phyloP scores from a whole-genome alignment of 495 filamentous ascomycete species.

The Cercophora newfieldiana region DNA sequence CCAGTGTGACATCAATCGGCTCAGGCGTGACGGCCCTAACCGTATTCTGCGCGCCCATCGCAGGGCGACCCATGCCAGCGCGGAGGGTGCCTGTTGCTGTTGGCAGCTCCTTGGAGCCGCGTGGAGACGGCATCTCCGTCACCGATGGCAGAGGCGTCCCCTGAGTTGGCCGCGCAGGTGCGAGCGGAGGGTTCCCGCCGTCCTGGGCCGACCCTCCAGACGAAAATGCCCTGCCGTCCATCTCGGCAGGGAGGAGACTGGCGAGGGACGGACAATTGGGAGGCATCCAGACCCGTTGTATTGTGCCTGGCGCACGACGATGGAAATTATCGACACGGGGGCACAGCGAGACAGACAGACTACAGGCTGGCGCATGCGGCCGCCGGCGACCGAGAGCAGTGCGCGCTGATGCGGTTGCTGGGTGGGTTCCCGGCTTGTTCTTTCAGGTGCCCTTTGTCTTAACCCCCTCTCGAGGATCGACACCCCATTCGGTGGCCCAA shows the following conservation, averaged over 20 bases:
- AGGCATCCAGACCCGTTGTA: constrained; percentile 8
- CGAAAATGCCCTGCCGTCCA: constrained; percentile 25
- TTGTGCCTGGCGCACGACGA: not conserved
- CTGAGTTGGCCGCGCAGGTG: constrained; percentile 27
- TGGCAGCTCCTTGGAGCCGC: constrained; percentile 25
- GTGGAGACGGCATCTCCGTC: constrained; percentile 26
- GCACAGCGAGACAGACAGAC: not conserved
- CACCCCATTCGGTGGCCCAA: not conserved
- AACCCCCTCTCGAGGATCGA: not conserved
- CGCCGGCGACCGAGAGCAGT: not conserved
- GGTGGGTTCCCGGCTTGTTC: not conserved
- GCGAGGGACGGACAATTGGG: constrained; percentile 18
- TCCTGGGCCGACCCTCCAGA: not conserved
- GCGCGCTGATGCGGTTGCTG: not conserved
- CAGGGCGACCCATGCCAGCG: constrained; percentile 25
- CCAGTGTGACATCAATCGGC: constrained; percentile 34
- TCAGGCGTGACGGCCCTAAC: constrained; percentile 59
- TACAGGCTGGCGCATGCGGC: not conserved
- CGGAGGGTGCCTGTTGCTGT: constrained; percentile 31
- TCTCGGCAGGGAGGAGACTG: constrained; percentile 27
- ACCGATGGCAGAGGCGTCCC: constrained; percentile 25
- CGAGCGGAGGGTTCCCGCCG: constrained; percentile 18
- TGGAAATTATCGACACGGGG: not conserved
- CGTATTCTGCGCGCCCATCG: constrained; percentile 31
- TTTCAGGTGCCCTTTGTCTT: not conserved